Percentiles rank a stretch among this genome's conserved stretches.
Conservation (phyloP, 805 yeast species). For the Candida sphagnicola region DNA sequence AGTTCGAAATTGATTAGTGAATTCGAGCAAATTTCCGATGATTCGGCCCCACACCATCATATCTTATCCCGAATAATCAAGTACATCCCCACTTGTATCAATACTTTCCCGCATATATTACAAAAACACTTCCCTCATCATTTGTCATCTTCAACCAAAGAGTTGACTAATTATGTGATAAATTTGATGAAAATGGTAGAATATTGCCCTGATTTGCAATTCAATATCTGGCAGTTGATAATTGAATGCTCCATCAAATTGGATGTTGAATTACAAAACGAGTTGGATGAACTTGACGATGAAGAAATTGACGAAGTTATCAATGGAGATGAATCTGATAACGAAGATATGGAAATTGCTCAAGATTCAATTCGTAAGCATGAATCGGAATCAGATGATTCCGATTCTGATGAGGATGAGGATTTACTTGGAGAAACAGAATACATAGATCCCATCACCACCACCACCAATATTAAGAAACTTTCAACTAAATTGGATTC, state of each 20-base stretch:
- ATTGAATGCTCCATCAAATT: conserved; percentile 78
- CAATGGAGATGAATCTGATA: conserved; percentile 47
- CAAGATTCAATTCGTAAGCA: conserved; percentile 22
- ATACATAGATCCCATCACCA: conserved; percentile 38
- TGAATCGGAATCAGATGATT: conserved; percentile 41
- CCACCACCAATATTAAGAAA: conserved; percentile 45
- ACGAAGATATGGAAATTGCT: conserved; percentile 45
- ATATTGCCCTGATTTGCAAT: conserved; percentile 75
- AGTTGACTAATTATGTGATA: conserved; percentile 57
- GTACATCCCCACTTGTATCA: conserved; percentile 78
- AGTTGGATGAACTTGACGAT: conserved; percentile 79
- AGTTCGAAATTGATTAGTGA: conserved; percentile 62
- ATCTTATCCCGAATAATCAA: conserved; percentile 60
- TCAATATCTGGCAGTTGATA: conserved; percentile 73
- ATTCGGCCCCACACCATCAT: conserved; percentile 46
- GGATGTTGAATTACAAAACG: conserved; percentile 90
- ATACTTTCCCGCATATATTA: conserved; percentile 55
- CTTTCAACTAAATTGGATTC: conserved; percentile 70
- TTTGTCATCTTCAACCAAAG: conserved; percentile 47
- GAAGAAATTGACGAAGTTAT: conserved; percentile 51
- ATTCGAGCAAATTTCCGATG: conserved; percentile 31
- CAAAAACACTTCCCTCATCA: conserved; percentile 76
- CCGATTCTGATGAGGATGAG: conserved; percentile 27
- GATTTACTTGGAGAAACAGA: conserved; percentile 38
- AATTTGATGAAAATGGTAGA: conserved; percentile 58